A percentile compares a stretch with the other conserved stretches of the same genome.
Conservation (phyloP, 768 basidiomycete species). For the Galerina marginata region DNA sequence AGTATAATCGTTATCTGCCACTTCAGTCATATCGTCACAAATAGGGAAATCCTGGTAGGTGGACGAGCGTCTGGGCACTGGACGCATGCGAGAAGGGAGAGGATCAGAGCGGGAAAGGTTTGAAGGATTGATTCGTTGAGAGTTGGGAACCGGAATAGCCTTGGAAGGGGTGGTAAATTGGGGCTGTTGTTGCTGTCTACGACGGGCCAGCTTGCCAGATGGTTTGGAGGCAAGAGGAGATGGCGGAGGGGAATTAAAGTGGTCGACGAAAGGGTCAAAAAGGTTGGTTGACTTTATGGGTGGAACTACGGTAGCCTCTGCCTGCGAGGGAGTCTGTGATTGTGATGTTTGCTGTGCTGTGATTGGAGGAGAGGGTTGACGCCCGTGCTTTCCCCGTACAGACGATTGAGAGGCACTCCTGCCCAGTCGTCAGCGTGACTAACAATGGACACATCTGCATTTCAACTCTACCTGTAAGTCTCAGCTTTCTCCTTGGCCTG, state of each 20-base stretch:
- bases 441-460: not conserved
- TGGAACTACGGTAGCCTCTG: constrained; percentile 55
- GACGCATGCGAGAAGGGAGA: constrained; percentile 37
- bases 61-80: constrained; percentile 35
- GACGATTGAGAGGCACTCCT: constrained; percentile 55
- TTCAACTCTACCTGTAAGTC: constrained; percentile 24
- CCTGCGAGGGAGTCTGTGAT: constrained; percentile 58
- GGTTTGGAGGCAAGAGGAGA: constrained; percentile 53
- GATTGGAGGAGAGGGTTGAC: constrained; percentile 68
- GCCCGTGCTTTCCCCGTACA: constrained; percentile 51
- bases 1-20: constrained; percentile 37
- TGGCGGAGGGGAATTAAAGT: constrained; percentile 28
- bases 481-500: constrained; percentile 33
- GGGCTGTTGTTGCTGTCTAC: constrained; percentile 47
- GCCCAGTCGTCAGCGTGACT: constrained; percentile 2
- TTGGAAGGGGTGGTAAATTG: constrained; percentile 36
- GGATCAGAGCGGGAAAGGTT: constrained; percentile 61
- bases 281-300: constrained; percentile 50
- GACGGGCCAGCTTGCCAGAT: constrained; percentile 62
- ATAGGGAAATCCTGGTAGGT: constrained; percentile 60
- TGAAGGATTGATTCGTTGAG: constrained; percentile 19
- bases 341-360: constrained; percentile 28
- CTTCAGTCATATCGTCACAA: constrained; percentile 74
- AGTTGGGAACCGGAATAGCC: constrained; percentile 54
- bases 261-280: constrained; percentile 49